phyloP scores from a whole-genome alignment of 192 early-diverging fungal species.

The Cladochytrium replicatum region DNA sequence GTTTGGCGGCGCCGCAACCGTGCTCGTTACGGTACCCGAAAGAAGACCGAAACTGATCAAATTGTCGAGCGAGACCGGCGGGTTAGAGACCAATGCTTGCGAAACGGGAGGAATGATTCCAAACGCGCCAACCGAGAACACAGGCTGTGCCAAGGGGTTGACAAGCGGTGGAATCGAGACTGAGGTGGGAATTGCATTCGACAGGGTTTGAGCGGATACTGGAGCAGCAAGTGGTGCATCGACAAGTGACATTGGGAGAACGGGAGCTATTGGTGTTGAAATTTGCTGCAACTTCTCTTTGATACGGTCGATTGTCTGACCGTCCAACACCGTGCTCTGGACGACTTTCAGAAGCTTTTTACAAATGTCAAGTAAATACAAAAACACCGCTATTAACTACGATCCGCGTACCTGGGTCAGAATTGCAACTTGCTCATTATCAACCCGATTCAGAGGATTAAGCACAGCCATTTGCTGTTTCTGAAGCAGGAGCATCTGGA shows the following conservation, averaged over 20 bases:
- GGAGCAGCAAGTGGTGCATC: conserved; percentile 4
- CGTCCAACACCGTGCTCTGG: conserved; percentile 24
- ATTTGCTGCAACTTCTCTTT: conserved; percentile 34
- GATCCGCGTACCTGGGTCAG: conserved; percentile 25
- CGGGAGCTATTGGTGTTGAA: conserved; percentile 19
- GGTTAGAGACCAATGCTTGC: too few species aligned
- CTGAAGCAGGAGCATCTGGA: conserved; percentile 23
- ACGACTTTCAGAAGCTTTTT: conserved; percentile 33
- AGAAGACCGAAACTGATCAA: too few species aligned
- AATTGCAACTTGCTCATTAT: conserved; percentile 16
- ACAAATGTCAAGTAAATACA: neutral
- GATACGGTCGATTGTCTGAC: conserved; percentile 29
- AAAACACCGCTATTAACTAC: neutral
- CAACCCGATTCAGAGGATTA: conserved; percentile 18
- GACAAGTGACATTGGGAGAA: neutral
- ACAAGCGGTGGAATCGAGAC: neutral
- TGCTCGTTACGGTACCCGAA: too few species aligned
- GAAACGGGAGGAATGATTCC: too few species aligned
- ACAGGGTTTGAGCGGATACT: conserved; percentile 1
- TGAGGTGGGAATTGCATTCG: conserved; percentile 9
- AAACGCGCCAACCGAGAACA: too few species aligned
- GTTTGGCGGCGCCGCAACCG: too few species aligned
- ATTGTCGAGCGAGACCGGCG: too few species aligned
- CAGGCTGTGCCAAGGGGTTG: neutral
- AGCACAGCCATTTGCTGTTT: conserved; percentile 24